Evolutionary conservation across 1,284 basidiomycete genomes (phyloP).

Genomic region (Pyrrhoderma noxium): DNA sequence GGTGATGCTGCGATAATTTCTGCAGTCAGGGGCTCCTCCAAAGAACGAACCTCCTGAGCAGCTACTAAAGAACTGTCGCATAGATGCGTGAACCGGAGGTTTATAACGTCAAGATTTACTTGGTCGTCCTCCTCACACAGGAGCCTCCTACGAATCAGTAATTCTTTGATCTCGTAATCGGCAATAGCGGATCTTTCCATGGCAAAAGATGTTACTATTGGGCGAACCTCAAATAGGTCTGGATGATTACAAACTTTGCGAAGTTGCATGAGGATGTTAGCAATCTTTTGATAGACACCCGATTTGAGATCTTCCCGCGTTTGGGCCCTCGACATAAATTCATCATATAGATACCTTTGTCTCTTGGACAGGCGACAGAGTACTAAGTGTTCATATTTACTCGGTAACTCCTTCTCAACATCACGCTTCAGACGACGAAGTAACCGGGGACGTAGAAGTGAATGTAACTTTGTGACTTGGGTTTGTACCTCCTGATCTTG

Average conservation of each 20-base stretch:
- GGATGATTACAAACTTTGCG: conserved; percentile 96
- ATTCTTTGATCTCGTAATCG: conserved; percentile 84
- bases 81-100: conserved; percentile 52
- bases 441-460: conserved; percentile 88
- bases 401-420: conserved; percentile 93
- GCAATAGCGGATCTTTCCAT: conserved; percentile 77
- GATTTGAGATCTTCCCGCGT: conserved; percentile 83
- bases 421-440: conserved; percentile 92
- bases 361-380: conserved; percentile 90
- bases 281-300: conserved; percentile 85
- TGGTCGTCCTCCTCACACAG: conserved; percentile 38
- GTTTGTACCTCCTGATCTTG: conserved; percentile 82
- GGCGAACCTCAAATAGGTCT: conserved; percentile 91
- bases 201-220: conserved; percentile 88
- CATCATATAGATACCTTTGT: conserved; percentile 95
- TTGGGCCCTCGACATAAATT: conserved; percentile 92
- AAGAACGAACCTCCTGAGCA: conserved; percentile 42
- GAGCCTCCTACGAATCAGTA: conserved; percentile 73
- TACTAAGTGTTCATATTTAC: conserved; percentile 92
- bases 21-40: conserved; percentile 70
- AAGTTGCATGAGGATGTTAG: conserved; percentile 96
- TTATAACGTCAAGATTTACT: conserved; percentile 60
- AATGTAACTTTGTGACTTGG: conserved; percentile 87
- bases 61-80: conserved; percentile 47
- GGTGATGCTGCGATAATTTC: conserved; percentile 50